Conservation (phyloP, 805 yeast genomes). For the Ogataea corticis region DNA sequence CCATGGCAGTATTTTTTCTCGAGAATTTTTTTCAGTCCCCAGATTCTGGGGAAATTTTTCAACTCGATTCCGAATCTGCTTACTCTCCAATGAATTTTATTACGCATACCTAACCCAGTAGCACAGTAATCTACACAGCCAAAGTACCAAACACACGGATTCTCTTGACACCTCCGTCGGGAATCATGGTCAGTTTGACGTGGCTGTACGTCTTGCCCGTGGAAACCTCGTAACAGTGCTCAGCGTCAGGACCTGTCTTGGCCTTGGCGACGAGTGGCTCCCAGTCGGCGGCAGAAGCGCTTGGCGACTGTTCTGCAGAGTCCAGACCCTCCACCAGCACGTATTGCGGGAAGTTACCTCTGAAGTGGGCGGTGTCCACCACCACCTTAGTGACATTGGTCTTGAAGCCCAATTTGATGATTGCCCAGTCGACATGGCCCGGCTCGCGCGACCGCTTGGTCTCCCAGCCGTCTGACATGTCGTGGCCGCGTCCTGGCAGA, state of each 20-base stretch:
- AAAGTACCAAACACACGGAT: slow-evolving; percentile 73
- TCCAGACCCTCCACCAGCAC: slow-evolving; percentile 65
- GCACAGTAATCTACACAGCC: slow-evolving; percentile 13
- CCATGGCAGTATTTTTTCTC: neutral
- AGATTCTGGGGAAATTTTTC: slow-evolving; percentile 5
- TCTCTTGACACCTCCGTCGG: slow-evolving; percentile 97
- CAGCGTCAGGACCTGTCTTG: slow-evolving; percentile 82
- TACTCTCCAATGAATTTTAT: too few relatives aligned
- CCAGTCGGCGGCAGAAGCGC: slow-evolving; percentile 56
- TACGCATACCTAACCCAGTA: too few relatives aligned
- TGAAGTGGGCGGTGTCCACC: slow-evolving; percentile 89
- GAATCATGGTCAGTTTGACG: slow-evolving; percentile 79
- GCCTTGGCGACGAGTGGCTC: slow-evolving; percentile 59
- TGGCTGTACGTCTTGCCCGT: slow-evolving; percentile 52
- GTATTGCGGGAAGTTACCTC: slow-evolving; percentile 92
- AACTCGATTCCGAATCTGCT: too few relatives aligned
- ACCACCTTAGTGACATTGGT: slow-evolving; percentile 59
- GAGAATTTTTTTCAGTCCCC: neutral
- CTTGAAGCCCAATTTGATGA: slow-evolving; percentile 71
- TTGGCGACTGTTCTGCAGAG: slow-evolving; percentile 37
- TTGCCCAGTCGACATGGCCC: slow-evolving; percentile 91
- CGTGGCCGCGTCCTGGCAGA: slow-evolving; percentile 91
- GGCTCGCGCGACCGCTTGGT: slow-evolving; percentile 82
- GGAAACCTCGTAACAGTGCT: slow-evolving; percentile 55
- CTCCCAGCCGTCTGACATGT: slow-evolving; percentile 99